Evolutionary conservation across 1,139 yeast genomes (phyloP), one percentile per base, ranked within the genome.

Genomic region (Protomyces inundatus): DNA sequence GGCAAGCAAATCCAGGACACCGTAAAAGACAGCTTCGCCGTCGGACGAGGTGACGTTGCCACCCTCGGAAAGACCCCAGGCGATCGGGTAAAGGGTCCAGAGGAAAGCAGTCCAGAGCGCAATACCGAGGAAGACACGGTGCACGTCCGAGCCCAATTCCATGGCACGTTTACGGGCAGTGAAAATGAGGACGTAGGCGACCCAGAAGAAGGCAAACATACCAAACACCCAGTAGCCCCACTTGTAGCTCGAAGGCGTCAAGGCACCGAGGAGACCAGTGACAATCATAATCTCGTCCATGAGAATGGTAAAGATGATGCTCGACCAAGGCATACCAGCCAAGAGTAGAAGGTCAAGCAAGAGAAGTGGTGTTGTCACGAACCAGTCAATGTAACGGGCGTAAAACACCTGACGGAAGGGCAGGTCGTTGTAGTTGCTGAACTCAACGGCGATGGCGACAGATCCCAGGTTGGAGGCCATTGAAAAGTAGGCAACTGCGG

Each of bases 391-490:
- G 71, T 78, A 85, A 73, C 85, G 82, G 35, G 82, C 81, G 71
- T 85, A 86, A 72, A 84, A 86, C 69, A 86, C 77, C 75, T 86
- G 88, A 76, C 90, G 82, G 54, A 74, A 73, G 1, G 55, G 55
- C 7, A 54, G 53, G 36, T 66, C 66, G 66, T 48, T 48, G 50
- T 78, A 80, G 73, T 84, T 87, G 69, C 80, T 74, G 73, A 84
- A 86, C 70, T 84, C 86, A 51, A 81, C 81, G 46, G 75, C 76
- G 60, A 81, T 77, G 54, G 78, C 79, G 50, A 88, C 75, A 79
- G 82, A 84, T 75, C 90, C 90, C 70, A 86, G 79, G 72, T 86
- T 79, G 35, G 90, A 82, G 62, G 90, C 90, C 74, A 82, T 76
- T 3, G 88, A 82, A 74, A 80, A 85, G 73, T 85, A 85, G 54